These are phyloP conservation scores for Lasiosphaeria miniovina DNA, from an alignment of 495 filamentous ascomycete species.

Conservation along the genomic window DNA sequence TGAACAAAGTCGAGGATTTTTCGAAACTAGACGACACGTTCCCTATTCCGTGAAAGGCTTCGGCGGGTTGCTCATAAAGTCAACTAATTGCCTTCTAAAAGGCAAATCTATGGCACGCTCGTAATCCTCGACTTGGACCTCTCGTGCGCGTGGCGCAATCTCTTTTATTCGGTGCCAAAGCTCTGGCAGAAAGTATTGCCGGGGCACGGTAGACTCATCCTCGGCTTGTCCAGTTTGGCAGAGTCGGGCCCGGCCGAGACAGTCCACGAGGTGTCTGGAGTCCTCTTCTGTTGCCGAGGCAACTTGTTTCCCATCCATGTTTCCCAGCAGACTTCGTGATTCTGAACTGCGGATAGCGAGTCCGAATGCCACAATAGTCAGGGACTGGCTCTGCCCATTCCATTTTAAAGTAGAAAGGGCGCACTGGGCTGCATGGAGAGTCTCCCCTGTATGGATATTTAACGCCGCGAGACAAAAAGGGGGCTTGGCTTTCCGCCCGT, in stretches of 20 bases:
- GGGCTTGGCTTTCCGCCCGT: background rate
- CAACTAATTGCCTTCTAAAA: background rate
- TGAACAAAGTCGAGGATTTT: no score
- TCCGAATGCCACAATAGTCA: background rate
- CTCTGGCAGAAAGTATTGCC: background rate
- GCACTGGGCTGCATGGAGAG: background rate
- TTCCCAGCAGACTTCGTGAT: background rate
- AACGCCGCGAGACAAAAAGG: background rate
- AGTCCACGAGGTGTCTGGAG: background rate
- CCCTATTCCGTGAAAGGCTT: conserved; percentile 4
- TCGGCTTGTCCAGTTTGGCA: background rate
- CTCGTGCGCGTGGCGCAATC: background rate
- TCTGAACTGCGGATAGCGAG: background rate
- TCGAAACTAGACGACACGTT: background rate
- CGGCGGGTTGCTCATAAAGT: conserved; percentile 8
- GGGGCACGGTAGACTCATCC: background rate
- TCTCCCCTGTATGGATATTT: background rate
- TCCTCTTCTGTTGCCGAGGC: background rate
- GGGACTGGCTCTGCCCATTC: background rate
- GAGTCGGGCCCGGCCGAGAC: background rate
- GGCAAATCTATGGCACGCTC: conserved; percentile 6
- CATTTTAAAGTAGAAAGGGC: background rate
- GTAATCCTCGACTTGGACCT: background rate
- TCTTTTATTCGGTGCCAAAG: background rate
- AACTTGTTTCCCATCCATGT: background rate